Conservation (phyloP, 2,329 filamentous ascomycete genomes). For the Claviceps monticola region DNA sequence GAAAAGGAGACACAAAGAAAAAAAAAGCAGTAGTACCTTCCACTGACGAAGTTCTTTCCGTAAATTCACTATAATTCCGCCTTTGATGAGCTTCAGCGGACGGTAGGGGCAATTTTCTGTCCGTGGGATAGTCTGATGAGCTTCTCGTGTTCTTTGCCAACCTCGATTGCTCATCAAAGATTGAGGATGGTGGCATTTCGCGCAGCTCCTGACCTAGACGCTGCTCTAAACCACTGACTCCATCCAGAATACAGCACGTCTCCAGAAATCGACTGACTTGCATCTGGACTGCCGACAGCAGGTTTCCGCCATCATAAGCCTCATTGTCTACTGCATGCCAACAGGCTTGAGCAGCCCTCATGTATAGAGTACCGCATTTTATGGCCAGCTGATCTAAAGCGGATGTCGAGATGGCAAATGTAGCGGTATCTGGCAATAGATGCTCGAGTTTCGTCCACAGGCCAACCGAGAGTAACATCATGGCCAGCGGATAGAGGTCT, state of each 20-base stretch:
- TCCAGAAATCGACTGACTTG: conserved; percentile 45
- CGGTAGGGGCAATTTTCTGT: conserved; percentile 1
- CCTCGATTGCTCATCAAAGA: background rate
- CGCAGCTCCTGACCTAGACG: conserved; percentile 34
- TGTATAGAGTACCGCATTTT: conserved; percentile 60
- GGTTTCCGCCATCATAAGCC: conserved; percentile 29
- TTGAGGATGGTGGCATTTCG: conserved; percentile 6
- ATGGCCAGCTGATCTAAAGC: conserved; percentile 49
- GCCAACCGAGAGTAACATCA: conserved; percentile 61
- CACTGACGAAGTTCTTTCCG: background rate
- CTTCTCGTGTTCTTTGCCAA: conserved; percentile 3
- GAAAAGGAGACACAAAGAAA: background rate
- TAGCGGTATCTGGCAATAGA: conserved; percentile 28
- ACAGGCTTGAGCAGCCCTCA: conserved; percentile 59
- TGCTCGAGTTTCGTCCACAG: conserved; percentile 56
- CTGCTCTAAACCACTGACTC: conserved; percentile 41
- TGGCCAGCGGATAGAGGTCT: conserved; percentile 60
- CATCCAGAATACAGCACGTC: conserved; percentile 46
- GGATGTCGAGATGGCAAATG: conserved; percentile 43
- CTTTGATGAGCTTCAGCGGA: background rate
- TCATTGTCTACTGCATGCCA: conserved; percentile 53
- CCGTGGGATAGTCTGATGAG: background rate
- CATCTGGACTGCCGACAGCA: conserved; percentile 39
- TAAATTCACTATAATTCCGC: background rate
- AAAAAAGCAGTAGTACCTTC: too few relatives aligned